Base-by-base conservation (phyloP, 1,284 basidiomycete species). In the Trametes pubescens region DNA sequence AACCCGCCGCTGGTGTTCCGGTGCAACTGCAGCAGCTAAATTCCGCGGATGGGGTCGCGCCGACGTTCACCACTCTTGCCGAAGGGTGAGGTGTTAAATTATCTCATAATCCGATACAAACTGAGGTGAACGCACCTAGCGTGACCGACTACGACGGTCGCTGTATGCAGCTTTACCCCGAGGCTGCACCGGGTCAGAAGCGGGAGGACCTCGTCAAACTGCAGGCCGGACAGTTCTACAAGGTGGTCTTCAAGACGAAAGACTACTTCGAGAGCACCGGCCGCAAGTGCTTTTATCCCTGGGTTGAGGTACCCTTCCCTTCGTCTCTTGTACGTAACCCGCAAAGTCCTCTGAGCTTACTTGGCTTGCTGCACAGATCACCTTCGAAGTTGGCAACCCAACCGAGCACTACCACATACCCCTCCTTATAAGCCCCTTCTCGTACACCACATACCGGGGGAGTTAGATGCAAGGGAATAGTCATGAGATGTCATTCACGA, bases 381-480 rank as follows among this genome's bases (percentile, higher is more conserved):
- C 86, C 0, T 96, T 96, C 76, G 81, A 83, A 48, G 84, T 94
- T 58, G 79, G 82, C 57, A 84, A 89, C 66, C 86, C 91, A 6
- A 75, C 82, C 46, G 90, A 95, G 71, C 95, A 97, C 73, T 92
- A 96, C 74, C 95, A 98, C 72, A 92, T 98, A 65, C 96, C 96
- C 0, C 82, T 98, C 16, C 79, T 98, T 32, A 89, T 98, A 72
- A 96, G 93, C 75, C 95, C 95, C 7, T 96, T 91, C 79, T 93
- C 92, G 1, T 98, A 91, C 77, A 96, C 95, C 18, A 97, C 96
- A 7, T 97, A 97, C 76, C 84, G 94, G 66, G 95, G 95, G 21
- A 95, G 92, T 76, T 94, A 72, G 26, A n/a, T 52, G 22, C 22
- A 60, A 60, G 54, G 34, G 35, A 29, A n/a, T n/a, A 24, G 52